phyloP scores from a whole-genome alignment of 2,329 filamentous ascomycete species.

The Xylaria sp. region DNA sequence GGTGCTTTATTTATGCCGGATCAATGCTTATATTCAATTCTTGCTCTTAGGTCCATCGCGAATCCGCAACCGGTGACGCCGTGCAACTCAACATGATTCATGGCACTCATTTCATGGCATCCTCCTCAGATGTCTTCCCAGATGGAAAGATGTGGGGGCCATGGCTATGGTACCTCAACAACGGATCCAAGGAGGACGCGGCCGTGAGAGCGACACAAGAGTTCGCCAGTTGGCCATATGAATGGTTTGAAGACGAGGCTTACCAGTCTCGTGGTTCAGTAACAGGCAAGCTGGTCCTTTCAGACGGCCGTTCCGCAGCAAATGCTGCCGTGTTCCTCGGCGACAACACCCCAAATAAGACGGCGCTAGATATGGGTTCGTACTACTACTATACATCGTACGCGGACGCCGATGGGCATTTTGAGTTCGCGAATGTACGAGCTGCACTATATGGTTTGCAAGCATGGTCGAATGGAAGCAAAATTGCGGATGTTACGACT shows the following conservation, averaged over 20 bases:
- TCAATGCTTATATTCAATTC: background rate
- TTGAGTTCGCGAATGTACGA: slow-evolving; percentile 51
- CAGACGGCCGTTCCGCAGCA: slow-evolving; percentile 54
- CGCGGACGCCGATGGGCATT: slow-evolving; percentile 49
- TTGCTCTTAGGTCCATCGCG: slow-evolving; percentile 49
- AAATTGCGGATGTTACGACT: slow-evolving; percentile 52
- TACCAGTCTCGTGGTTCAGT: slow-evolving; percentile 57
- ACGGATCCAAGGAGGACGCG: slow-evolving; percentile 53
- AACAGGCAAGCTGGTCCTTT: slow-evolving; percentile 50
- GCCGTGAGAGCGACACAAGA: slow-evolving; percentile 47
- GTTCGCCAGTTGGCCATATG: slow-evolving; percentile 53
- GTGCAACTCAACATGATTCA: slow-evolving; percentile 62
- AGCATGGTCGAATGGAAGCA: slow-evolving; percentile 56
- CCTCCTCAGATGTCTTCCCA: slow-evolving; percentile 44
- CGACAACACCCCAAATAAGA: slow-evolving; percentile 51
- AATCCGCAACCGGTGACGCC: slow-evolving; percentile 55
- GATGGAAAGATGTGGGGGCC: slow-evolving; percentile 52
- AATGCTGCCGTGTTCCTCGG: slow-evolving; percentile 57
- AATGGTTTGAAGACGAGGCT: slow-evolving; percentile 51
- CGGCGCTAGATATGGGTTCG: slow-evolving; percentile 53
- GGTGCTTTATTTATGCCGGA: background rate
- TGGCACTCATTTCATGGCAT: slow-evolving; percentile 54
- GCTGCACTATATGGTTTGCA: slow-evolving; percentile 53
- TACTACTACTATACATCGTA: slow-evolving; percentile 57
- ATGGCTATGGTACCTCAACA: slow-evolving; percentile 54